These are phyloP conservation scores for Prosopis cineraria DNA, from an alignment of 306 rosid genomes.

Conservation along the genomic window DNA sequence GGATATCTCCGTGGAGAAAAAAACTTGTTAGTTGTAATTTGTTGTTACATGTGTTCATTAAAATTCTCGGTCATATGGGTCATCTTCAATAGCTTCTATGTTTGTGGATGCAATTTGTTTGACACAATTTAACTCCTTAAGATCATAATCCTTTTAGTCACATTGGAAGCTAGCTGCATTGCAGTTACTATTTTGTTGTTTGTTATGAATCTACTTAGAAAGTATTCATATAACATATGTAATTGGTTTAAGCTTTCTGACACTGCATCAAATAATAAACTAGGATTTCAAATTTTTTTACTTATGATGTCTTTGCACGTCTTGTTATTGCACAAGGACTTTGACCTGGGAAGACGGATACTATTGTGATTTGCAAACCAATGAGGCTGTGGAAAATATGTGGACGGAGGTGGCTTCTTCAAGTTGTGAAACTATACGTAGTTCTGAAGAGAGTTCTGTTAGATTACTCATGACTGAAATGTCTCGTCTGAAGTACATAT, in stretches of 20 bases:
- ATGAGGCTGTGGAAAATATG: slow-evolving; percentile 38
- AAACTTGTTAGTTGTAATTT: slow-evolving; percentile 6
- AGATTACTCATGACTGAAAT: slow-evolving; percentile 59
- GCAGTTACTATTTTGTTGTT: slow-evolving; percentile 11
- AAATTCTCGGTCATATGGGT: neutral
- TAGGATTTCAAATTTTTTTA: slow-evolving; percentile 15
- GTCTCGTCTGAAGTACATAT: slow-evolving; percentile 58
- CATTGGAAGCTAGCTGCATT: neutral
- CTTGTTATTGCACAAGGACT: slow-evolving; percentile 52
- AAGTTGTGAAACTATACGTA: slow-evolving; percentile 35
- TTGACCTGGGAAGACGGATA: slow-evolving; percentile 87
- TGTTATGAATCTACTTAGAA: slow-evolving; percentile 8
- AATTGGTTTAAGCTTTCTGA: slow-evolving; percentile 15
- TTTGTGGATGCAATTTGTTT: slow-evolving; percentile 5
- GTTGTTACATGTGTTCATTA: neutral
- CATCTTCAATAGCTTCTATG: neutral
- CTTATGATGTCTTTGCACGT: slow-evolving; percentile 24
- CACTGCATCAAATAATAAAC: neutral
- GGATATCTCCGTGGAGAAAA: neutral
- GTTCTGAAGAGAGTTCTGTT: slow-evolving; percentile 47
- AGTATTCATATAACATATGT: neutral
- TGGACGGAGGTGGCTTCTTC: slow-evolving; percentile 43
- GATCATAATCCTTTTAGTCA: slow-evolving; percentile 12
- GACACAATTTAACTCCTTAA: slow-evolving; percentile 4
- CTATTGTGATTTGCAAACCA: slow-evolving; percentile 49